phyloP scores from a whole-genome alignment of 2,329 filamentous ascomycete genomes.

The Incumbomyces delicatus region DNA sequence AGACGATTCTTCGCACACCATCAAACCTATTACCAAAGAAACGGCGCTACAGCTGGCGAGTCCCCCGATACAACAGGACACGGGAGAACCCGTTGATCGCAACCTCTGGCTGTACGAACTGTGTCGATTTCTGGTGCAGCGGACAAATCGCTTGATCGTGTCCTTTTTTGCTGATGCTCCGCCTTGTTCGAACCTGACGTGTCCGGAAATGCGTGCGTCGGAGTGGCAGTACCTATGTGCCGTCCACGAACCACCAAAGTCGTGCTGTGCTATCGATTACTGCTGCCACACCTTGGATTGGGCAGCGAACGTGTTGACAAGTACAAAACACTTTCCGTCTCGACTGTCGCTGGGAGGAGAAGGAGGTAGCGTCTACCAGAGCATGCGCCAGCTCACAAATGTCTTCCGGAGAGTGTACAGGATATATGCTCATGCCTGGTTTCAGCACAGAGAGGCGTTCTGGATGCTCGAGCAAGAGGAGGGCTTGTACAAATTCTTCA shows the following conservation, averaged over 20 bases:
- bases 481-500: constrained; percentile 94
- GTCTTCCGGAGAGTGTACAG: constrained; percentile 90
- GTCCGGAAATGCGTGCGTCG: constrained; percentile 94
- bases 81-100: constrained; percentile 51
- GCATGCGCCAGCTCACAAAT: constrained; percentile 66
- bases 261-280: constrained; percentile 97
- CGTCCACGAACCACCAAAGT: constrained; percentile 91
- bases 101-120: constrained; percentile 97
- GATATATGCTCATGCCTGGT: constrained; percentile 98
- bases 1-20: constrained; percentile 44
- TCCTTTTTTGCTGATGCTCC: constrained; percentile 86
- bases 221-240: constrained; percentile 99
- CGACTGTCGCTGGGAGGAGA: constrained; percentile 52
- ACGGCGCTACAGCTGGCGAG: constrained; percentile 67
- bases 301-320: constrained; percentile 89
- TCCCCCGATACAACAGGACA: constrained; percentile 54
- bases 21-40: constrained; percentile 62
- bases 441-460: constrained; percentile 89
- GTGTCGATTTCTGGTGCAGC: constrained; percentile 87
- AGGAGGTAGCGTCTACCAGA: constrained; percentile 33
- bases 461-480: constrained; percentile 85
- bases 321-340: constrained; percentile 89
- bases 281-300: constrained; percentile 98
- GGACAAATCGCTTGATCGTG: constrained; percentile 85
- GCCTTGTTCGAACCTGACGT: constrained; percentile 78